Evolutionary conservation across 176 grass and related monocot genomes (phyloP).

Genomic region (Melocanna baccifera): DNA sequence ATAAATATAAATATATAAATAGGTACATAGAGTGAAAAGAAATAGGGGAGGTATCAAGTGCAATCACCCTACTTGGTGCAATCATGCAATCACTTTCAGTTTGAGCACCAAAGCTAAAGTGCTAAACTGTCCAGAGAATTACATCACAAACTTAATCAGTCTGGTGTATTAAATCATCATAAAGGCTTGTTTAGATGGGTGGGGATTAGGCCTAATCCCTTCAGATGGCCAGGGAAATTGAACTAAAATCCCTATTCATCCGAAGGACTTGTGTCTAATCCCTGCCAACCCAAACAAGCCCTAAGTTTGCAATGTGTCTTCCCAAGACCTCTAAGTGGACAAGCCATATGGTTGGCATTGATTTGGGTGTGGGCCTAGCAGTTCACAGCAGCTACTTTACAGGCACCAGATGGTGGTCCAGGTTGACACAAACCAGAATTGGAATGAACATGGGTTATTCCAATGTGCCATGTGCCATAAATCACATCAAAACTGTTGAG

Average conservation of each 20-base stretch:
- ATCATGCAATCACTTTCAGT: not conserved
- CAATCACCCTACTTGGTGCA: not conserved
- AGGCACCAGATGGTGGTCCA: constrained; percentile 16
- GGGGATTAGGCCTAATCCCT: not conserved
- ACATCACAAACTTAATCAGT: not conserved
- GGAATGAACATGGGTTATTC: not conserved
- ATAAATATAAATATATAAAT: not conserved
- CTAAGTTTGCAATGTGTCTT: not conserved
- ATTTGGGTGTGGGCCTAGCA: constrained; percentile 9
- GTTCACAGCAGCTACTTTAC: not conserved
- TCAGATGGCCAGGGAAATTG: not conserved
- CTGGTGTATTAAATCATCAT: not conserved
- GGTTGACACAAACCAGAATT: not conserved
- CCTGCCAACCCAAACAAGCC: not conserved
- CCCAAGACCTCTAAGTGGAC: not conserved
- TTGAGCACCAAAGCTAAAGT: not conserved
- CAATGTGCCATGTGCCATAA: not conserved
- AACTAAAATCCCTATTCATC: not conserved
- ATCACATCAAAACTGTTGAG: constrained; percentile 8
- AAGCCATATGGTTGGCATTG: constrained; percentile 5
- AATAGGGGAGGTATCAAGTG: not conserved
- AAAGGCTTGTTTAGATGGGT: not conserved
- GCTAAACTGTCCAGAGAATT: not conserved
- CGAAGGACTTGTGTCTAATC: not conserved
- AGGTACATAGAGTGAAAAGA: not conserved